Evolutionary conservation across 2,329 filamentous ascomycete genomes (phyloP).

Genomic region (Fusarium floridanum): DNA sequence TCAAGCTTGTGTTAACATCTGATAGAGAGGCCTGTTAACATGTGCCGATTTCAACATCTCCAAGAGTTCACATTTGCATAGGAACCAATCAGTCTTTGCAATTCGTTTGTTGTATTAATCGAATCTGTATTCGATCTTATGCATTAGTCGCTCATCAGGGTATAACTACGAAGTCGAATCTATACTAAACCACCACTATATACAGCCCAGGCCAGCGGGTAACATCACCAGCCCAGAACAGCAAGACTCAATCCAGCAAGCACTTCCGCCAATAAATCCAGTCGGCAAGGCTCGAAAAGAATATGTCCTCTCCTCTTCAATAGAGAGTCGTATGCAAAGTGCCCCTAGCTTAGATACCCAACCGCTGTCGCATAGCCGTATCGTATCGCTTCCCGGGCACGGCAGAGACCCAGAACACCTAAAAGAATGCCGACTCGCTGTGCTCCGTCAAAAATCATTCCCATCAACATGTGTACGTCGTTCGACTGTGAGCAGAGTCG

Average conservation of each 20-base stretch:
- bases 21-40: not conserved
- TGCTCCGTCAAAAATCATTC: conserved; percentile 43
- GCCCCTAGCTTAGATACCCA: conserved; percentile 42
- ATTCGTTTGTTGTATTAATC: conserved; percentile 34
- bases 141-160: conserved; percentile 53
- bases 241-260: conserved; percentile 38
- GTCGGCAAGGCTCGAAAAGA: conserved; percentile 26
- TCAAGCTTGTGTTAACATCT: conserved; percentile 8
- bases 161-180: conserved; percentile 55
- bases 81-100: not conserved
- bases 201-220: conserved; percentile 37
- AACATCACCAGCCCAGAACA: conserved; percentile 22
- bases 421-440: conserved; percentile 38
- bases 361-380: conserved; percentile 19
- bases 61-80: not conserved
- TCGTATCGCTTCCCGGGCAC: conserved; percentile 22
- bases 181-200: conserved; percentile 49
- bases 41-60: not conserved
- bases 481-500: conserved; percentile 44
- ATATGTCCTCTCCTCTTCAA: conserved; percentile 23
- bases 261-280: conserved; percentile 34
- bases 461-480: conserved; percentile 47
- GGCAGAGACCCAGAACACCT: conserved; percentile 16
- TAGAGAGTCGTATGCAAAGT: conserved; percentile 40
- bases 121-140: conserved; percentile 45